Conservation (phyloP, 495 filamentous ascomycete genomes). For the Polyplosphaeria fusca region DNA sequence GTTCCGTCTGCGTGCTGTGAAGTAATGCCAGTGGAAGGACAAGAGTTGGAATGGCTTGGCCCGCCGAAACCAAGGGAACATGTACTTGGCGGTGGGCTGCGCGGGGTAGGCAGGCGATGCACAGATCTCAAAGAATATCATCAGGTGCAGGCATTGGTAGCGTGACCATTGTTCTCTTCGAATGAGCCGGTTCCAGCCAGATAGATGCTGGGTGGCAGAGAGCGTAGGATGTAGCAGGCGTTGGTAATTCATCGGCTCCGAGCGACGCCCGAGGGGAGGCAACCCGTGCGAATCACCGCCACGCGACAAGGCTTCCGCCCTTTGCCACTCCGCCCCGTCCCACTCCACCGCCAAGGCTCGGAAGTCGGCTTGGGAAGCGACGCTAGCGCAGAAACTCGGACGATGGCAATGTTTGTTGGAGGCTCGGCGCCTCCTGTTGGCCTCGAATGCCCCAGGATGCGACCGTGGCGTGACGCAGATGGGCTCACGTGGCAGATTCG, state of each 20-base stretch:
- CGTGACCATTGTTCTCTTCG: neutral
- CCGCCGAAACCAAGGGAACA: neutral
- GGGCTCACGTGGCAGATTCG: neutral
- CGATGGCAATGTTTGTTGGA: too few species aligned
- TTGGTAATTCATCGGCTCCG: too few species aligned
- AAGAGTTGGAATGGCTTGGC: neutral
- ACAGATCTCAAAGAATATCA: neutral
- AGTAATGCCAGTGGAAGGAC: slow-evolving; percentile 8
- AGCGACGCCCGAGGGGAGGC: too few species aligned
- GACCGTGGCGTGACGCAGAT: neutral
- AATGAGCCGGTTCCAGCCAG: neutral
- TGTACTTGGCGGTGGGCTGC: neutral
- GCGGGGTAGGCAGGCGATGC: neutral
- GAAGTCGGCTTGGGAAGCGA: neutral
- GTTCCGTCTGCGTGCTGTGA: neutral
- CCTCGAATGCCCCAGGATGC: neutral
- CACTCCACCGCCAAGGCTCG: neutral
- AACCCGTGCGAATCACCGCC: too few species aligned
- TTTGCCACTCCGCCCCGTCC: slow-evolving; percentile 11
- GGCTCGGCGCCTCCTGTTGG: neutral
- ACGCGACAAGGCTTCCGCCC: neutral
- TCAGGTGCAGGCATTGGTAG: too few species aligned
- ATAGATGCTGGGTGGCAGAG: too few species aligned
- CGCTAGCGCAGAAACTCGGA: too few species aligned
- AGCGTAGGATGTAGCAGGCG: too few species aligned